Base-by-base conservation (phyloP, 2,329 filamentous ascomycete genomes). In the Clarireedia hainanense region DNA sequence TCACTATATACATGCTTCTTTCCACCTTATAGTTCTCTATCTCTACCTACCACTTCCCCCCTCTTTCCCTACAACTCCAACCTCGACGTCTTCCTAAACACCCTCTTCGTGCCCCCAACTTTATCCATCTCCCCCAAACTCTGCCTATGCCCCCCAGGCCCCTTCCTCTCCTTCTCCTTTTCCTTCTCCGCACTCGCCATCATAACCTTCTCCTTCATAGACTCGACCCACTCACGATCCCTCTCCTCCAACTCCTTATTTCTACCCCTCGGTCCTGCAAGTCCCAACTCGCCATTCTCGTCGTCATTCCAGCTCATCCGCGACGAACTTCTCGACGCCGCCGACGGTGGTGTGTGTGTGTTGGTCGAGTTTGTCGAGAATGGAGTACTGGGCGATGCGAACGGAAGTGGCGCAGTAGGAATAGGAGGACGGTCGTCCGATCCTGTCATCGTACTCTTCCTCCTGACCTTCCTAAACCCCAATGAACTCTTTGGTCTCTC, bases 221-320 rank as follows among this genome's bases (percentile, higher is more conserved):
- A 88, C 69, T 91, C 86, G 9, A 94, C 86, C 89, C 89, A 94
- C 40, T 85, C 83, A 57, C 83, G 77, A 66, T 86, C 89, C 70
- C 91, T 85, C 55, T 85, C 83, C 55, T 83, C 88, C 73, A 83
- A 87, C 67, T 77, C 80, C 6, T 81, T 78, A 61, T 79, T 80
- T 69, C 81, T 86, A 37, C 79, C 76, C 47, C 79, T 81, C 1
- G 87, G 87, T 0, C 88, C 88, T 0, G 86, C 86, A 49, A 91
- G 80, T 5, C 87, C 86, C 6, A 56, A 39, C 5, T 14, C 76
- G 7, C 77, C 76, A 63, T 75, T 78, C 34, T 67, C 81, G 23
- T 83, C 81, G 59, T 83, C 80, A 10, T 76, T 73, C 80, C 80
- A 84, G 60, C 76, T 77, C 5, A 80, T 61, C 5, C 75, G 73